These are phyloP conservation scores for Boehmeria nivea DNA, from an alignment of 306 rosid species.

Conservation along the genomic window DNA sequence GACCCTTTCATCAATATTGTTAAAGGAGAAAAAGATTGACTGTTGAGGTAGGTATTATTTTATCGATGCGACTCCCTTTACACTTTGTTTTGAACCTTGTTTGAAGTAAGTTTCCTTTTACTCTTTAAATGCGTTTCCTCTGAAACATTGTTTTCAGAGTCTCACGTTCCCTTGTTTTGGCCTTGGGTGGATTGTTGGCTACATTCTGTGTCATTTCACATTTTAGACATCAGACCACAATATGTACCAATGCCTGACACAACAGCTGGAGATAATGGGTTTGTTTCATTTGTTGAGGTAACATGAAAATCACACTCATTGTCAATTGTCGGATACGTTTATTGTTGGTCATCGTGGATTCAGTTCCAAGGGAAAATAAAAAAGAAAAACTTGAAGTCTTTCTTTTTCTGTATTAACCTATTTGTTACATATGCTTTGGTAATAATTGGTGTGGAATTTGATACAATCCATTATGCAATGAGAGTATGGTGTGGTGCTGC, in stretches of 20 bases:
- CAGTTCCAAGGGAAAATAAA: background rate
- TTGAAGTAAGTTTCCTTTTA: conserved; percentile 23
- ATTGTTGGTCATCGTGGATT: too few species aligned
- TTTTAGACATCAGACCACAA: conserved; percentile 55
- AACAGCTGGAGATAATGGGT: conserved; percentile 59
- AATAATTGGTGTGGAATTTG: conserved; percentile 1
- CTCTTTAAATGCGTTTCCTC: conserved; percentile 30
- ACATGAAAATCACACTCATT: conserved; percentile 42
- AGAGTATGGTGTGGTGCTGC: too few species aligned
- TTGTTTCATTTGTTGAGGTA: conserved; percentile 71
- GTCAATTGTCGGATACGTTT: background rate
- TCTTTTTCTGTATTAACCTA: too few species aligned
- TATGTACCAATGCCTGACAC: conserved; percentile 55
- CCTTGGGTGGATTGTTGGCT: conserved; percentile 41
- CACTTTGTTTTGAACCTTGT: conserved; percentile 31
- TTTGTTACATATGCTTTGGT: too few species aligned
- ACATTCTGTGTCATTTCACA: conserved; percentile 22
- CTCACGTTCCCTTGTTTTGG: conserved; percentile 20
- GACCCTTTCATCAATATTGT: conserved; percentile 66
- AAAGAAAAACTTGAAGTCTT: too few species aligned
- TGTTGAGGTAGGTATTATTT: conserved; percentile 83
- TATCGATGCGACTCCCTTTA: conserved; percentile 44
- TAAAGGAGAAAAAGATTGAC: conserved; percentile 63
- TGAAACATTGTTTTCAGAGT: conserved; percentile 44
- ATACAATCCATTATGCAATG: background rate